Conservation (phyloP, 495 filamentous ascomycete species). For the Lasiosphaeriaceae sp. region DNA sequence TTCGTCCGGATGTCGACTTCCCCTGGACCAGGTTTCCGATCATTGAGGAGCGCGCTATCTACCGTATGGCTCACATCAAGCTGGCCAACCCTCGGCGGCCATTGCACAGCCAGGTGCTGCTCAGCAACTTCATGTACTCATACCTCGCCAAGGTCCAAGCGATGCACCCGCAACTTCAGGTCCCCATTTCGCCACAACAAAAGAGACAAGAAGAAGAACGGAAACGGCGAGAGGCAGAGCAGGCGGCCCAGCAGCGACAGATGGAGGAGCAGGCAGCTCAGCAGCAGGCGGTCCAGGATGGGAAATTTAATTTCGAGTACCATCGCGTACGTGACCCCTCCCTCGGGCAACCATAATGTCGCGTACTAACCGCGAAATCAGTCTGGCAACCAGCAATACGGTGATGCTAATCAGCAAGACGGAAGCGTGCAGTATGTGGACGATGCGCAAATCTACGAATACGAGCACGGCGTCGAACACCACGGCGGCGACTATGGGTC, state of each 20-base stretch:
- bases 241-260: slow-evolving; percentile 36
- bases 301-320: slow-evolving; percentile 45
- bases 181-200: slow-evolving; percentile 62
- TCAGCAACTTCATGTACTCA: slow-evolving; percentile 99
- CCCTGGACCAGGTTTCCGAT: slow-evolving; percentile 95
- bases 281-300: slow-evolving; percentile 39
- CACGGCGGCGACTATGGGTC: slow-evolving; percentile 18
- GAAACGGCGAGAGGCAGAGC: slow-evolving; percentile 61
- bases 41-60: slow-evolving; percentile 94
- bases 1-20: slow-evolving; percentile 86
- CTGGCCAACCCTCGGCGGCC: slow-evolving; percentile 92
- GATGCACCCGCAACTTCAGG: slow-evolving; percentile 90
- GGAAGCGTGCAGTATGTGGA: slow-evolving; percentile 40
- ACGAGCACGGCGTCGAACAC: slow-evolving; percentile 36
- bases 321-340: slow-evolving; percentile 41
- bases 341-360: neutral
- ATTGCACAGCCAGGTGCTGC: slow-evolving; percentile 89
- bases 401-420: slow-evolving; percentile 35
- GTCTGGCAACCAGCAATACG: slow-evolving; percentile 40
- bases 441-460: slow-evolving; percentile 46
- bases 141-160: slow-evolving; percentile 98
- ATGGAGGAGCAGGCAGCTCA: slow-evolving; percentile 48
- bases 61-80: slow-evolving; percentile 98
- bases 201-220: slow-evolving; percentile 60
- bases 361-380: slow-evolving; percentile 11